phyloP scores from a whole-genome alignment of 176 grass and related monocot genomes.

The Stipa capillata region DNA sequence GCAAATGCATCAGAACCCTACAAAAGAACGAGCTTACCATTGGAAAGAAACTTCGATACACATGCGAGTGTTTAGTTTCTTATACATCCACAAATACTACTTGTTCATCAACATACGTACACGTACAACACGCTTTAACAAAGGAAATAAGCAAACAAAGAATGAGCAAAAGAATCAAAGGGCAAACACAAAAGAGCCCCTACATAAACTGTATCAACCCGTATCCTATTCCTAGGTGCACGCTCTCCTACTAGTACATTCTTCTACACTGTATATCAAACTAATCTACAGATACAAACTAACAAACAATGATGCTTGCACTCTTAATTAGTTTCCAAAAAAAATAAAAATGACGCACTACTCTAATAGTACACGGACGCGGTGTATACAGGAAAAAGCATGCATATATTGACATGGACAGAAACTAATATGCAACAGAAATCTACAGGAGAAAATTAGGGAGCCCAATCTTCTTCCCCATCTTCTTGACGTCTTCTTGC shows the following conservation, averaged over 20 bases:
- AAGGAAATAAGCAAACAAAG: too few relatives aligned
- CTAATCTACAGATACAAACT: background rate
- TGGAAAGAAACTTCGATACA: too few relatives aligned
- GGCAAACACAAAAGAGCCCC: too few relatives aligned
- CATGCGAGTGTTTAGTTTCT: too few relatives aligned
- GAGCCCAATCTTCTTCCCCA: slow-evolving; percentile 66
- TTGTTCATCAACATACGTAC: too few relatives aligned
- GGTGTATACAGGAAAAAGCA: background rate
- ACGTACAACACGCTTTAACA: too few relatives aligned
- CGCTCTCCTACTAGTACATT: background rate
- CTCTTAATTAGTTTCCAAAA: background rate
- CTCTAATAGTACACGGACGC: background rate
- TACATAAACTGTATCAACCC: too few relatives aligned
- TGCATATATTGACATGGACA: background rate
- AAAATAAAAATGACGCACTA: too few relatives aligned
- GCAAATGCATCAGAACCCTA: too few relatives aligned
- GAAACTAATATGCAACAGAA: background rate
- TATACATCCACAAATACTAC: too few relatives aligned
- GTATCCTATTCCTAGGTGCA: background rate
- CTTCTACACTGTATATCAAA: background rate
- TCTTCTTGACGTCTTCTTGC: slow-evolving; percentile 61
- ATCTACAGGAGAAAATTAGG: slow-evolving; percentile 44
- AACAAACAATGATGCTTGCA: background rate
- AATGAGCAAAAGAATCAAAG: too few relatives aligned
- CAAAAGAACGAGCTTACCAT: too few relatives aligned